Base-by-base conservation (phyloP, 805 yeast species). In the Isabelozyma rhagii region DNA sequence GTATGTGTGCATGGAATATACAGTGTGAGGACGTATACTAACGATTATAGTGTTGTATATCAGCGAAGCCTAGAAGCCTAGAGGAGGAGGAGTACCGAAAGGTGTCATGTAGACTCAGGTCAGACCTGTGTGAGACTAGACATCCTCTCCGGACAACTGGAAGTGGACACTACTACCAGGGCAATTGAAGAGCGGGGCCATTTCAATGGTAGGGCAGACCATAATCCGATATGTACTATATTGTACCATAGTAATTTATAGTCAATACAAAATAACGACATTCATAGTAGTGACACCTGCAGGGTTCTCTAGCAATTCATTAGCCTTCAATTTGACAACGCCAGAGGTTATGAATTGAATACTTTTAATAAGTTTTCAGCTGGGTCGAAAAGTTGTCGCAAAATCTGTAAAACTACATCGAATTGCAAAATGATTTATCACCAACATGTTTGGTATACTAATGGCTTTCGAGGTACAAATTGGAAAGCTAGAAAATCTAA, bases 1-100 rank as follows among this genome's bases (percentile, higher is more conserved):
- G 91, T 78, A 74, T 68, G 84, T 82, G 29, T 43, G 10, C 8
- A n/a, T 15, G 41, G 5, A 8, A 11, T 14, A 5, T 25, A 41
- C 27, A 27, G 14, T 42, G 31, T 7, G 36, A 41, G 44, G 39
- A 27, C 28, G 5, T 13, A 44, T 59, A 64, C 71, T 65, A 69
- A 68, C 72, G 41, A 8, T 45, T 54, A 41, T 56, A 72, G 78
- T 73, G 46, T 69, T 73, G 60, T 73, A 69, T 59, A 73, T 73
- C 44, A 72, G 77, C 56, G 72, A 71, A 58, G 66, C 60, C 39
- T 70, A 60, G 55, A 15, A 15, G 17, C 17, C 17, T 15, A 15
- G 17, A 15, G 17, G 17, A 34, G 44, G 14, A 4, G 15, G 36
- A 31, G n/a, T 21, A 21, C 25, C 6, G 25, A 3, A 6, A 21